Evolutionary conservation across 75 land plant genomes (phyloP).

Genomic region (Selaginella moellendorffii): DNA sequence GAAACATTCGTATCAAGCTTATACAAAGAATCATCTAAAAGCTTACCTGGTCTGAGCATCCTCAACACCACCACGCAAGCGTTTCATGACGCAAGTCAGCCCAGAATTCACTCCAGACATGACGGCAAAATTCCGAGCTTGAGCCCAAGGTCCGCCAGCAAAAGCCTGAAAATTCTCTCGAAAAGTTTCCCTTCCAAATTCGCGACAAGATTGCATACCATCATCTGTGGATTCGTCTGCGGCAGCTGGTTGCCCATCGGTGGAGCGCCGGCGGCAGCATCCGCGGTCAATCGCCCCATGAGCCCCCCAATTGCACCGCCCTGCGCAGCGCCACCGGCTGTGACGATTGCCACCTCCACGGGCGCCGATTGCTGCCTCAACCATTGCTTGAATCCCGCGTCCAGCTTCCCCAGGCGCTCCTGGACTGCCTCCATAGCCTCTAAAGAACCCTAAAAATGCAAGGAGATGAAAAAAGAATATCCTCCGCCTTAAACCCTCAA

Average conservation of each 20-base stretch:
- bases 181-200: neutral
- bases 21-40: neutral
- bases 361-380: constrained; percentile 55
- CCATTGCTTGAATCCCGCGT: constrained; percentile 45
- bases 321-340: constrained; percentile 52
- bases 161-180: constrained; percentile 43
- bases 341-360: constrained; percentile 61
- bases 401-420: constrained; percentile 32
- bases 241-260: neutral
- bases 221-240: neutral
- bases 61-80: constrained; percentile 66
- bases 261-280: constrained; percentile 4
- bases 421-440: constrained; percentile 15
- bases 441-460: too few relatives aligned
- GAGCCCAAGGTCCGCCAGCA: constrained; percentile 68
- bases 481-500: too few relatives aligned
- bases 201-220: neutral
- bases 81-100: constrained; percentile 66
- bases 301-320: constrained; percentile 78
- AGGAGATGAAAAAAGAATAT: too few relatives aligned
- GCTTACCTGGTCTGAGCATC: constrained; percentile 65
- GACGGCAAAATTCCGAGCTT: constrained; percentile 94
- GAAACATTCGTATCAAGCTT: neutral
- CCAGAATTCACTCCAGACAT: constrained; percentile 94
- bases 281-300: constrained; percentile 65